Evolutionary conservation across 2,329 filamentous ascomycete species (phyloP).

Genomic region (Atkinsonella texensis): DNA sequence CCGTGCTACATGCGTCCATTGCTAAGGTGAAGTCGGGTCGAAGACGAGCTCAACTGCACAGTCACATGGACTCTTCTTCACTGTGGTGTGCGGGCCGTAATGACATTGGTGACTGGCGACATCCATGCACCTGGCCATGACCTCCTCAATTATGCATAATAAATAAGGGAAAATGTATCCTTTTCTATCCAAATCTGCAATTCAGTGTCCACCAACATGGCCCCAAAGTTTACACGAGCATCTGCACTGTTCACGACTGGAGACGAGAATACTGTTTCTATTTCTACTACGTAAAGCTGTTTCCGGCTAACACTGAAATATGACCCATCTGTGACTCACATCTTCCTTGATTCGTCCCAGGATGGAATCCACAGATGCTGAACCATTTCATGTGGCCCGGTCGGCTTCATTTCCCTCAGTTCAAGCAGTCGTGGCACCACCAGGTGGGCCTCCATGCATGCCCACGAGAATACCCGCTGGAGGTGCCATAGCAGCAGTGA

Average conservation of each 20-base stretch:
- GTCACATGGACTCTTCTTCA: too few species aligned
- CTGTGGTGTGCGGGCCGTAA: too few species aligned
- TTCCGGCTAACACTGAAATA: neutral
- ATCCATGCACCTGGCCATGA: too few species aligned
- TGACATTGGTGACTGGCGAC: too few species aligned
- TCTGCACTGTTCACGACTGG: neutral
- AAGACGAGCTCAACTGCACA: too few species aligned
- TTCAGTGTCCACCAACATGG: too few species aligned
- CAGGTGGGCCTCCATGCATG: neutral
- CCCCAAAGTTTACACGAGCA: too few species aligned
- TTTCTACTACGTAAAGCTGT: neutral
- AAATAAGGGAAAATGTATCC: too few species aligned
- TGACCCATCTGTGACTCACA: neutral
- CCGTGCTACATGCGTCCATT: too few species aligned
- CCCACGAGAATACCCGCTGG: neutral
- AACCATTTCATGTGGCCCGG: neutral
- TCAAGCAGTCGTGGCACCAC: neutral
- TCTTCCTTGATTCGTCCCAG: neutral
- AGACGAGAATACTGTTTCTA: neutral
- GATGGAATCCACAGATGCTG: neutral
- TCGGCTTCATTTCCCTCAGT: neutral
- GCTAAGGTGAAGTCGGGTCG: too few species aligned
- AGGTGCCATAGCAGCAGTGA: conserved; percentile 9
- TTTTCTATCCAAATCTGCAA: too few species aligned
- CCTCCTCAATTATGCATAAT: too few species aligned